Evolutionary conservation across 2,329 filamentous ascomycete genomes (phyloP).

Genomic region (Aspergillus hortae): DNA sequence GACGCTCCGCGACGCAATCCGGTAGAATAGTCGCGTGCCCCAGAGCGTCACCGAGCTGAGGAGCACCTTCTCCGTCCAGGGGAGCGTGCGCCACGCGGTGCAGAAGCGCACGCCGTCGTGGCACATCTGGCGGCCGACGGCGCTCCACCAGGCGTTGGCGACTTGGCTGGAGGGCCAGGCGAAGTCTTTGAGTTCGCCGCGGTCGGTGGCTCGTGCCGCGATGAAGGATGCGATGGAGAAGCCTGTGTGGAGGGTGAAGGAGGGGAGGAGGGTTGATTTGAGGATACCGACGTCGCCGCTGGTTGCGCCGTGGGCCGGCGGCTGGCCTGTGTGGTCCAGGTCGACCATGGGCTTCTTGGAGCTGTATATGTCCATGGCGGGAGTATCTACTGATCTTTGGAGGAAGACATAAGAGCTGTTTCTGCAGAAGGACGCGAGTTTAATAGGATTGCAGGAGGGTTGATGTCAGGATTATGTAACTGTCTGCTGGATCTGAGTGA

Average conservation of each 20-base stretch:
- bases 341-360: slow-evolving; percentile 9
- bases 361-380: slow-evolving; percentile 9
- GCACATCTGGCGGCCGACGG: slow-evolving; percentile 51
- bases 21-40: slow-evolving; percentile 56
- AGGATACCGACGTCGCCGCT: slow-evolving; percentile 48
- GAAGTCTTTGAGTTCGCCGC: slow-evolving; percentile 60
- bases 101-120: slow-evolving; percentile 45
- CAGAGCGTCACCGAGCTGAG: slow-evolving; percentile 56
- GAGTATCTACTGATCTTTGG: neutral
- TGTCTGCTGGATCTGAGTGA: neutral
- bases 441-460: slow-evolving; percentile 2
- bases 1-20: slow-evolving; percentile 49
- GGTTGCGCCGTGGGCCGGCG: slow-evolving; percentile 2
- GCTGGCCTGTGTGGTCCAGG: slow-evolving; percentile 3
- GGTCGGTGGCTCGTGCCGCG: slow-evolving; percentile 50
- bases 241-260: slow-evolving; percentile 51
- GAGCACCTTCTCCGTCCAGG: slow-evolving; percentile 54
- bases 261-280: slow-evolving; percentile 53
- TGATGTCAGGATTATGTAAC: slow-evolving; percentile 22
- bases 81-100: slow-evolving; percentile 47
- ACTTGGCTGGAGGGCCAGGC: slow-evolving; percentile 56
- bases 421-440: neutral
- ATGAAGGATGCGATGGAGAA: slow-evolving; percentile 52
- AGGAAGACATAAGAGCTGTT: too few species aligned
- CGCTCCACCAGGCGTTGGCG: slow-evolving; percentile 59